A percentile compares a stretch with the other conserved stretches of the same genome.
These are phyloP conservation scores for Agaricus sinodeliciosus DNA, from an alignment of 768 basidiomycete species.

Conservation along the genomic window DNA sequence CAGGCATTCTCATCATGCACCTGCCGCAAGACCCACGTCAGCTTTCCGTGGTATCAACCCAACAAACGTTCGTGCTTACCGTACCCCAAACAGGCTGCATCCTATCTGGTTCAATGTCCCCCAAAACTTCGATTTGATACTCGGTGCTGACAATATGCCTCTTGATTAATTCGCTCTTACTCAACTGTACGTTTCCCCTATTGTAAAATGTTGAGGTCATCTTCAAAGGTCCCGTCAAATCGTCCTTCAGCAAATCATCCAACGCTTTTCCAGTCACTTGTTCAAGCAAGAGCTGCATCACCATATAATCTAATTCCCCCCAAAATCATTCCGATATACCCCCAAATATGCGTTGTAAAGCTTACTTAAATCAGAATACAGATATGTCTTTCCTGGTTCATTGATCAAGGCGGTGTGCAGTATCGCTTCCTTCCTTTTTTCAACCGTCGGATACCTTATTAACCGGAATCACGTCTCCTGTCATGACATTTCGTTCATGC, in stretches of 20 bases:
- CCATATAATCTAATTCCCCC: constrained; percentile 18
- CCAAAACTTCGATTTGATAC: constrained; percentile 19
- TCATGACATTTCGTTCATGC: neutral
- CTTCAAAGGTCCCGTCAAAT: constrained; percentile 19
- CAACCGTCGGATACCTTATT: constrained; percentile 18
- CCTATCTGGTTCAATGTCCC: constrained; percentile 16
- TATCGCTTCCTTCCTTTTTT: constrained; percentile 17
- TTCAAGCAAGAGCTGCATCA: constrained; percentile 20
- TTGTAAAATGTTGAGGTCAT: constrained; percentile 22
- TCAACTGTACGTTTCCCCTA: constrained; percentile 16
- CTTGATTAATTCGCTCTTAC: neutral
- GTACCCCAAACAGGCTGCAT: constrained; percentile 23
- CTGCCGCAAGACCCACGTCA: constrained; percentile 9
- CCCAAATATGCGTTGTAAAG: neutral
- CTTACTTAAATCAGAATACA: constrained; percentile 23
- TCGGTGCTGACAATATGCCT: constrained; percentile 16
- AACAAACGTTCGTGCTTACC: constrained; percentile 9
- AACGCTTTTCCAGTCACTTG: constrained; percentile 16
- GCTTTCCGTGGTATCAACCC: neutral
- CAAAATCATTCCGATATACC: neutral
- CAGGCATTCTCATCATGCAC: constrained; percentile 25
- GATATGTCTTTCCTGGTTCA: constrained; percentile 17
- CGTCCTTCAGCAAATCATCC: constrained; percentile 18
- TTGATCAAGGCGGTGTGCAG: constrained; percentile 17
- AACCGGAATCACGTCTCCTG: neutral